Conservation (phyloP, 129 eudicot species). For the Deinandra increscens region DNA sequence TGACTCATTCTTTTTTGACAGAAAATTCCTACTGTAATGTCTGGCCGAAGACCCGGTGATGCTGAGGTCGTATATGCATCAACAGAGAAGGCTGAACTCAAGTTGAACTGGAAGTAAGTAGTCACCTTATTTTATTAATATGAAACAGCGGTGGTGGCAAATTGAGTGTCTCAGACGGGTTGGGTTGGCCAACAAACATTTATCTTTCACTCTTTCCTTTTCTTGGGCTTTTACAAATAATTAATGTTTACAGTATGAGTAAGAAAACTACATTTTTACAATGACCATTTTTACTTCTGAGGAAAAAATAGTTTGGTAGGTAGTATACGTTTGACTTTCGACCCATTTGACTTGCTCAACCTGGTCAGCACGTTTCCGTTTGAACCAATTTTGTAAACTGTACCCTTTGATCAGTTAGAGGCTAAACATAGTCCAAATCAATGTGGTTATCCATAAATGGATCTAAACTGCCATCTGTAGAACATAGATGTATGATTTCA, state of each 20-base stretch:
- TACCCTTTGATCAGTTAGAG: neutral
- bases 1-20: constrained; percentile 24
- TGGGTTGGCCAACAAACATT: neutral
- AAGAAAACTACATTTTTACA: neutral
- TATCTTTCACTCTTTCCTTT: neutral
- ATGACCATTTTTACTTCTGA: neutral
- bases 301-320: neutral
- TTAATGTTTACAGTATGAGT: neutral
- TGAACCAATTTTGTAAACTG: neutral
- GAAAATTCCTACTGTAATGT: constrained; percentile 72
- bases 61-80: constrained; percentile 86
- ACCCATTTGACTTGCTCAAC: neutral
- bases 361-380: neutral
- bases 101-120: constrained; percentile 91
- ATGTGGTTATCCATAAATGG: constrained; percentile 5
- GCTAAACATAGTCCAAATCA: neutral
- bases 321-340: neutral
- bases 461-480: neutral
- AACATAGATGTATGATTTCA: neutral
- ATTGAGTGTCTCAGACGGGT: neutral
- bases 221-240: neutral
- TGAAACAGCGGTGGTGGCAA: neutral
- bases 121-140: neutral
- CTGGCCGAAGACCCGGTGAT: constrained; percentile 95
- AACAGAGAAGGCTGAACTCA: constrained; percentile 78